phyloP scores from a whole-genome alignment of 805 yeast genomes.

The Teunomyces panamensis region DNA sequence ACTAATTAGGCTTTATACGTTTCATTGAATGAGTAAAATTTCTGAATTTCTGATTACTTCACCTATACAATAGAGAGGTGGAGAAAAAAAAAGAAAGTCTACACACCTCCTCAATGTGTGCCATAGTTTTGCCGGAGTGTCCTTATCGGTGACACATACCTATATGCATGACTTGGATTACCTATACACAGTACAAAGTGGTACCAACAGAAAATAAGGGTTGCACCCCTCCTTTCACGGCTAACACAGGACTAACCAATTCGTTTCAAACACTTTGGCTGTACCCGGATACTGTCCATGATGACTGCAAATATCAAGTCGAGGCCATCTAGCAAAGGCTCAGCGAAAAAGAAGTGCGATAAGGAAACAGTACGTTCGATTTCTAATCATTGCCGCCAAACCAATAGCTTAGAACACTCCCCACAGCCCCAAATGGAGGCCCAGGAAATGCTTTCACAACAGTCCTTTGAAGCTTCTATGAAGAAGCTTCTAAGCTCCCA shows the following conservation, averaged over 20 bases:
- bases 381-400: neutral
- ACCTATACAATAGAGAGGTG: no score
- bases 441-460: neutral
- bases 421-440: neutral
- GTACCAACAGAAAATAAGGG: neutral
- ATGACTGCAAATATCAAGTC: neutral
- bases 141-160: slow-evolving; percentile 1
- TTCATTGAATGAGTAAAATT: no score
- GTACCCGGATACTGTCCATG: neutral
- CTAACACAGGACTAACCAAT: neutral
- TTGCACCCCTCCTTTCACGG: slow-evolving; percentile 1
- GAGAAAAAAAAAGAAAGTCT: no score
- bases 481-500: neutral
- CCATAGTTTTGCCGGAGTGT: neutral
- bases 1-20: no score
- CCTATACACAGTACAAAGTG: neutral
- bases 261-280: neutral
- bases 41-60: no score
- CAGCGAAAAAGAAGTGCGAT: neutral
- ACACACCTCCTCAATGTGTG: no score
- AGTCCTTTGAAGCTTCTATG: neutral
- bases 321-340: neutral
- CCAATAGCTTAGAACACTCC: neutral
- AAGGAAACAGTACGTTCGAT: neutral
- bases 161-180: neutral